Conservation (phyloP, 192 early-diverging fungal genomes). For the Gaertneriomyces semiglobifer region DNA sequence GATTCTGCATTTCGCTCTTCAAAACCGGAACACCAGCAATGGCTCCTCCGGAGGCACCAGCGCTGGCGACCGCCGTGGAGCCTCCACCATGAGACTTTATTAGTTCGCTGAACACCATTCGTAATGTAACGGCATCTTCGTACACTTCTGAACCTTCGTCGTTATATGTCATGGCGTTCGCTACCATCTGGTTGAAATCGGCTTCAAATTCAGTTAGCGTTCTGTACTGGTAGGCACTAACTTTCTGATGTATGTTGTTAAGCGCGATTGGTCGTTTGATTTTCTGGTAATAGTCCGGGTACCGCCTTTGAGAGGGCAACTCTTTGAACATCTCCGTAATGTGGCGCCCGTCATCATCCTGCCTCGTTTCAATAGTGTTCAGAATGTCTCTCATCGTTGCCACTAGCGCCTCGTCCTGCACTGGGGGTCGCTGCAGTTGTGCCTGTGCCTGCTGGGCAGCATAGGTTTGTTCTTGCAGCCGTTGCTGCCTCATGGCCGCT, state of each 20-base stretch:
- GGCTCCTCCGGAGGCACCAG: no score
- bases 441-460: no score
- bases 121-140: constrained; percentile 58
- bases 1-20: no score
- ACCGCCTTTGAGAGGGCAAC: constrained; percentile 35
- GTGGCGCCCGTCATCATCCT: constrained; percentile 10
- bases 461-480: background rate
- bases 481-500: background rate
- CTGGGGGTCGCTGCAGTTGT: no score
- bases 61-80: background rate
- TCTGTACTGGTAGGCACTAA: constrained; percentile 34
- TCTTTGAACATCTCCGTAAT: constrained; percentile 36
- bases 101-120: constrained; percentile 23
- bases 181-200: constrained; percentile 79
- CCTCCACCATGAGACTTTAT: constrained; percentile 15
- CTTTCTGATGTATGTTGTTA: constrained; percentile 42
- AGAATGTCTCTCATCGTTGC: constrained; percentile 2
- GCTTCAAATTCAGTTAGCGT: constrained; percentile 66
- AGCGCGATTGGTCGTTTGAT: constrained; percentile 60
- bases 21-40: no score
- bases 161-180: constrained; percentile 89
- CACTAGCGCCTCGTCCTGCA: no score
- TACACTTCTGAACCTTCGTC: constrained; percentile 80
- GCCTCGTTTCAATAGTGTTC: background rate
- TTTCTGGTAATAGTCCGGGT: constrained; percentile 43